phyloP scores from a whole-genome alignment of 352 stramenopile species.

The Pythium coloratum region DNA sequence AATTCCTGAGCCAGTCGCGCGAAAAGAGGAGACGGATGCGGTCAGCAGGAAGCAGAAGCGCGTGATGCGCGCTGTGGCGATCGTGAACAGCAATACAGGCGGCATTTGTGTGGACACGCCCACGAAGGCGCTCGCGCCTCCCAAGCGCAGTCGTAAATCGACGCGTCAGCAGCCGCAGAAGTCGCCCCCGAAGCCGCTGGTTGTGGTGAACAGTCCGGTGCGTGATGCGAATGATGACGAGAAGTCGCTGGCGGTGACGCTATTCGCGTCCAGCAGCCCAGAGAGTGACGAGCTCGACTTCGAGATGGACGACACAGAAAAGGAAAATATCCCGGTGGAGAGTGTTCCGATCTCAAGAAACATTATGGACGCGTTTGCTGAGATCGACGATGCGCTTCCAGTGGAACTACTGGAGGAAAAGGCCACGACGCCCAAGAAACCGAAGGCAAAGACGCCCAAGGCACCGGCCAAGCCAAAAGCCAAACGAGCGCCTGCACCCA shows the following conservation, averaged over 20 bases:
- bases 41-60: conserved; percentile 34
- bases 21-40: neutral
- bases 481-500: neutral
- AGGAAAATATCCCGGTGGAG: conserved; percentile 8
- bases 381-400: conserved; percentile 9
- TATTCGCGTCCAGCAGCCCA: neutral
- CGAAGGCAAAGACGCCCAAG: neutral
- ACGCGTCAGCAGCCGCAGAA: neutral
- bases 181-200: neutral
- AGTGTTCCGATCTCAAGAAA: conserved; percentile 8
- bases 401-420: neutral
- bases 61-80: conserved; percentile 31
- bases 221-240: neutral
- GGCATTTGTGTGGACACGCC: conserved; percentile 43
- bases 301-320: conserved; percentile 2
- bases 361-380: conserved; percentile 23
- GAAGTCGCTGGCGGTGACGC: neutral
- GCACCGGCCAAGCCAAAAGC: neutral
- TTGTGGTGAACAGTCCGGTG: neutral
- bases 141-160: conserved; percentile 41
- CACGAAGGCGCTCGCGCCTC: conserved; percentile 35
- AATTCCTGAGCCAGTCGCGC: neutral
- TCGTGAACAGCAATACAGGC: conserved; percentile 36
- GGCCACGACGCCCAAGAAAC: conserved; percentile 10
- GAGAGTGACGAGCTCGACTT: neutral